Base-by-base conservation (phyloP, 148 eudicot genomes). In the Rhododendron ovatum region DNA sequence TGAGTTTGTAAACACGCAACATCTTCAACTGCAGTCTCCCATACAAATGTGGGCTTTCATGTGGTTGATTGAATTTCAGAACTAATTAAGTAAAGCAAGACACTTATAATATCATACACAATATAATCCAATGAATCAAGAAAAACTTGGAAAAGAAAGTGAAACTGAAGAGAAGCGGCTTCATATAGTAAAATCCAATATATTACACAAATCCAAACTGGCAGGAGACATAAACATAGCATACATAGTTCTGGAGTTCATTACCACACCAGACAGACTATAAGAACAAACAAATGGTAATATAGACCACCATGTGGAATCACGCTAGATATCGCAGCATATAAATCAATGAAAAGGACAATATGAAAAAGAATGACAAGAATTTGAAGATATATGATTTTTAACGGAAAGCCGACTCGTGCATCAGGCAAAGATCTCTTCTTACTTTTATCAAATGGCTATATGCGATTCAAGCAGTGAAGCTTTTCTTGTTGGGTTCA, bases 401-500 rank as follows among this genome's bases (percentile, higher is more conserved):
- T 37, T 20, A 59, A 33, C 7, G 37, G 50, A 82, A 82, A 20
- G 17, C 73, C 73, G 13, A 39, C 69, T 57, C 22, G 12, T 48
- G 73, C 48, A 35, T 63, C 7, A 33, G 11, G 50, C 73, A 11
- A 82, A 37, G 50, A 82, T 82, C 84, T 82, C 24, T 15, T 35
- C 51, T 41, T 41, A 2, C 9, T 22, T n/a, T 22, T 12, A n/a
- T 39, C 50, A 82, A 20, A 82, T 61, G 84, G 50, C 10, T 24
- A 35, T 59, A 22, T 20, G 45, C 51, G 33, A 37, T 20, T 83
- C 85, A 83, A 67, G 59, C 77, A n/a, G 53, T 26, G 57, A 67
- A 43, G 53, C 35, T 83, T 67, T 83, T 83, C 85, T n/a, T 45
- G 20, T 83, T 83, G 35, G 85, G 85, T 15, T 83, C 78, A 28